phyloP scores from a whole-genome alignment of 257 asterid species.

The Paraleonurus japonicus region DNA sequence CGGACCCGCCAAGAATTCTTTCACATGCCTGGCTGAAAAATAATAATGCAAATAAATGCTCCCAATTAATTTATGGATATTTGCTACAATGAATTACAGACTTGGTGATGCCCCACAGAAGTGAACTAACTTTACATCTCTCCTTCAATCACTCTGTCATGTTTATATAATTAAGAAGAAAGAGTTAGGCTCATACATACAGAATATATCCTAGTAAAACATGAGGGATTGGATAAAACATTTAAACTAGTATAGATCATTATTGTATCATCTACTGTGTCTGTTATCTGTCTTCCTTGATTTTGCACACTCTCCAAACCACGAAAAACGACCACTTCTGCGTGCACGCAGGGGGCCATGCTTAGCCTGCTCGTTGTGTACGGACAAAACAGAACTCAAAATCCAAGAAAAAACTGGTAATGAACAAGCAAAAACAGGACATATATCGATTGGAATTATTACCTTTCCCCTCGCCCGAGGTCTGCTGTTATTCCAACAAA shows the following conservation, averaged over 20 bases:
- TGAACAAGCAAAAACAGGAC: not conserved
- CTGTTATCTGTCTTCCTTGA: slow-evolving; percentile 45
- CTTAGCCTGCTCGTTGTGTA: slow-evolving; percentile 45
- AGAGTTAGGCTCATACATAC: slow-evolving; percentile 29
- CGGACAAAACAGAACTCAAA: not conserved
- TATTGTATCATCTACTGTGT: slow-evolving; percentile 38
- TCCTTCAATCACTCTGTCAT: slow-evolving; percentile 2
- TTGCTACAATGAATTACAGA: slow-evolving; percentile 14
- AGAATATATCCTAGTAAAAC: slow-evolving; percentile 23
- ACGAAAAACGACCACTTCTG: slow-evolving; percentile 55
- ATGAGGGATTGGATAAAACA: slow-evolving; percentile 14
- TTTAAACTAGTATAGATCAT: not conserved
- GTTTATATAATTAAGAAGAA: not conserved
- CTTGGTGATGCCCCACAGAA: slow-evolving; percentile 25
- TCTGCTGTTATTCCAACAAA: slow-evolving; percentile 79
- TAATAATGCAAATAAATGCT: not conserved
- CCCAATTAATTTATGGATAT: slow-evolving; percentile 9
- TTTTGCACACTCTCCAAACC: slow-evolving; percentile 81
- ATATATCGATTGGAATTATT: not conserved
- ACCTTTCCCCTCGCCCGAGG: slow-evolving; percentile 56
- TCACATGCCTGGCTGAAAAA: not conserved
- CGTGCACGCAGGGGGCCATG: slow-evolving; percentile 54
- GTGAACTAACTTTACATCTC: slow-evolving; percentile 36
- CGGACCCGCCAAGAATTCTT: not conserved
- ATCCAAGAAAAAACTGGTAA: not conserved